Percentiles rank a stretch among this genome's conserved stretches.
Evolutionary conservation across 306 rosid species (phyloP).

Genomic region (Fragaria nilgerrensis): DNA sequence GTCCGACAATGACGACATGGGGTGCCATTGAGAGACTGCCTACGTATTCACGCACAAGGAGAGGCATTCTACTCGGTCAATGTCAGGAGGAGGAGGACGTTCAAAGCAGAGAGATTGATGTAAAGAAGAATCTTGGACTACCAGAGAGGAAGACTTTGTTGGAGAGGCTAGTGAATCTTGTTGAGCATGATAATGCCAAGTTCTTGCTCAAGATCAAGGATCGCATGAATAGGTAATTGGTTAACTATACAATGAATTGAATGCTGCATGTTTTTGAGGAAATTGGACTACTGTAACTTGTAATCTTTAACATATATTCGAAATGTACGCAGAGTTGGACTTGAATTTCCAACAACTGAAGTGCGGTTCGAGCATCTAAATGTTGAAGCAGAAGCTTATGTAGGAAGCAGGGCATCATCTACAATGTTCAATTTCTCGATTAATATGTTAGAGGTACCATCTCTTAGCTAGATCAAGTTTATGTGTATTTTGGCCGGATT

Average conservation of each 20-base stretch:
- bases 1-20: background rate
- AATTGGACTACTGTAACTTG: too few relatives aligned
- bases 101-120: background rate
- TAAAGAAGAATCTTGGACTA: background rate
- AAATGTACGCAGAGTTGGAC: background rate
- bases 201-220: background rate
- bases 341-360: slow-evolving; percentile 54
- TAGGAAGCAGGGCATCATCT: slow-evolving; percentile 65
- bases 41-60: background rate
- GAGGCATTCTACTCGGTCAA: background rate
- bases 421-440: slow-evolving; percentile 55
- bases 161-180: background rate
- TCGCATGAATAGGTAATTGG: background rate
- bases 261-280: background rate
- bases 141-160: background rate
- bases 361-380: slow-evolving; percentile 57
- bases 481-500: background rate
- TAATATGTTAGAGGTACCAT: slow-evolving; percentile 53
- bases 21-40: background rate
- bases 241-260: too few relatives aligned
- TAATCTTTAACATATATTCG: too few relatives aligned
- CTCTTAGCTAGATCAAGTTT: background rate
- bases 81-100: background rate
- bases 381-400: slow-evolving; percentile 54
- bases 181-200: background rate